A percentile compares a stretch with the other conserved stretches of the same genome.
Conservation (phyloP, 192 early-diverging fungal species). For the Coemansia sp. region DNA sequence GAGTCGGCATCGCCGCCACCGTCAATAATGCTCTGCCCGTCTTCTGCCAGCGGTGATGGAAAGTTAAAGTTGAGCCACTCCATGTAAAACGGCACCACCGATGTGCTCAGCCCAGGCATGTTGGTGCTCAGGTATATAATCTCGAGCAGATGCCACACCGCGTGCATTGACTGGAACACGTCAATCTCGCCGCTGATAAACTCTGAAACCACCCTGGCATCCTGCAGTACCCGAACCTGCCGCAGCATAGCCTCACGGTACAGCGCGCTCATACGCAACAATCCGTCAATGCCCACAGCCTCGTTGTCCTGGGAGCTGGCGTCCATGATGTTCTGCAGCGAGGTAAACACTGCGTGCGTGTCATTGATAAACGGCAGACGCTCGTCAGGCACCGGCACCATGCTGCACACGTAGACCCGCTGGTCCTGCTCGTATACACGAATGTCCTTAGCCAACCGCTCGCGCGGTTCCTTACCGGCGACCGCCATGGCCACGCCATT, state of each 20-base stretch:
- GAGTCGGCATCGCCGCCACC: conserved; percentile 5
- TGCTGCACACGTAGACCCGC: conserved; percentile 17
- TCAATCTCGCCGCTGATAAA: conserved; percentile 16
- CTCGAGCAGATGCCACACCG: conserved; percentile 48
- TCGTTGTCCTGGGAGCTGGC: background rate
- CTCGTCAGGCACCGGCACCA: conserved; percentile 11
- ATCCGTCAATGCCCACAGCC: conserved; percentile 8
- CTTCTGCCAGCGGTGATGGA: conserved; percentile 29
- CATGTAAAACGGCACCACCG: conserved; percentile 27
- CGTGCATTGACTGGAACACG: conserved; percentile 42
- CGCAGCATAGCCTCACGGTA: conserved; percentile 47
- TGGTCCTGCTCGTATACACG: conserved; percentile 28
- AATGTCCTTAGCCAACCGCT: background rate
- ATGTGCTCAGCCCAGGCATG: conserved; percentile 19
- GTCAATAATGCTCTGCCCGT: conserved; percentile 15
- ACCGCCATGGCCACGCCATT: conserved; percentile 22
- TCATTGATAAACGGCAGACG: conserved; percentile 40
- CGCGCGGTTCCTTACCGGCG: conserved; percentile 24
- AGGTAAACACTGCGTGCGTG: conserved; percentile 44
- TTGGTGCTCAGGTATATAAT: conserved; percentile 36
- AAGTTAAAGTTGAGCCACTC: conserved; percentile 52
- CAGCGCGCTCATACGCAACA: conserved; percentile 29
- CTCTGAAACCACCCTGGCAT: conserved; percentile 6
- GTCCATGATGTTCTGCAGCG: conserved; percentile 31
- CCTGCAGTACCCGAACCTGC: conserved; percentile 35